Evolutionary conservation across 331 rosid genomes (phyloP).

Genomic region (Cydonia oblonga): DNA sequence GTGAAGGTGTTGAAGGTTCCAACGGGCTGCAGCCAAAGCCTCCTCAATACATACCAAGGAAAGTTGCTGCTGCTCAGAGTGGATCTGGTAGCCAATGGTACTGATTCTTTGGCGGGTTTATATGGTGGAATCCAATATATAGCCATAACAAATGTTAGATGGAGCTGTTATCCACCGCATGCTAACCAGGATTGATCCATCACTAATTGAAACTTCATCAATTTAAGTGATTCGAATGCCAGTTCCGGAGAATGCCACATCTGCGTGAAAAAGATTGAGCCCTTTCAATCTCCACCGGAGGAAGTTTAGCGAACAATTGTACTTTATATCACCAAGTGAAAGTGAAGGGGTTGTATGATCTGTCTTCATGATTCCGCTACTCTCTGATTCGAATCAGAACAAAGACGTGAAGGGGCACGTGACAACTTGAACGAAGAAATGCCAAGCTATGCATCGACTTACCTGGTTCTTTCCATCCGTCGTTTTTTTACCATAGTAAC

Average conservation of each 20-base stretch:
- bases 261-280: background rate
- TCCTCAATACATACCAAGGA: slow-evolving; percentile 57
- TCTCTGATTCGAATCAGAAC: background rate
- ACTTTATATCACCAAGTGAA: slow-evolving; percentile 5
- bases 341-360: background rate
- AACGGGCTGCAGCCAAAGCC: slow-evolving; percentile 69
- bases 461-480: background rate
- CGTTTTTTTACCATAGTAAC: background rate
- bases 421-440: background rate
- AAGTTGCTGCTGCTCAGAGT: slow-evolving; percentile 83
- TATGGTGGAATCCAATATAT: background rate
- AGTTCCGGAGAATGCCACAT: background rate
- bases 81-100: slow-evolving; percentile 74
- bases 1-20: slow-evolving; percentile 62
- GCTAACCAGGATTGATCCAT: slow-evolving; percentile 12
- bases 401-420: background rate
- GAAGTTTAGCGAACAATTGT: background rate
- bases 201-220: slow-evolving; percentile 1
- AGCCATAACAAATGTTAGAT: background rate
- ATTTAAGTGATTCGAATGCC: background rate
- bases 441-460: background rate
- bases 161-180: slow-evolving; percentile 2
- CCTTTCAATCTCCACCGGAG: background rate
- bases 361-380: background rate
- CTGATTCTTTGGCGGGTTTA: slow-evolving; percentile 26